Base-by-base conservation (phyloP, 1,284 basidiomycete genomes). In the Malassezia furfur region DNA sequence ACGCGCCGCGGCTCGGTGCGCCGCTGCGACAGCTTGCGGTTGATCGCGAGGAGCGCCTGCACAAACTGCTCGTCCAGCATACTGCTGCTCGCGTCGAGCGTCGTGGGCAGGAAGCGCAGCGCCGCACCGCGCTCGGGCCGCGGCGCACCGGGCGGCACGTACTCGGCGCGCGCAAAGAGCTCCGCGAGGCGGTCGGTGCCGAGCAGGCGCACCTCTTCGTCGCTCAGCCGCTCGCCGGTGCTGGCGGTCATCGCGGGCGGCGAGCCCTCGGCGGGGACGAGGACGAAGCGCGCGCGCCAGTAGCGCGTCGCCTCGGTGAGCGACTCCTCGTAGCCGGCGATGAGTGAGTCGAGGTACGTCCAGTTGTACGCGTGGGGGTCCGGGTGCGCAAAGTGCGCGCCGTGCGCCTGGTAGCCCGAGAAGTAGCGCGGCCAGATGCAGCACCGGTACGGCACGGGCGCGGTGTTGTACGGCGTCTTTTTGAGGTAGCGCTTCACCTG, bases 281-380 rank as follows among this genome's bases (percentile, higher is more conserved):
- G 83, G 22, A 96, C 81, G 70, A 96, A 94, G n/a, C 91, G 81
- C 0, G 91, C 94, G 6, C 91, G 82, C 88, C 91, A 96, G 71
- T 93, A 94, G 15, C 63, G 61, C 46, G 65, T 57, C 48, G 59
- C 66, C 47, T 70, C 72, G 40, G 59, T 69, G 45, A 75, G 70
- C 50, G 60, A 53, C 54, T 68, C 64, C 52, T 70, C 64, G 52
- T 65, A 62, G 3, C 77, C 77, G 0, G 76, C 74, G 28, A 77
- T 68, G 36, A 78, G 59, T n/a, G 74, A 68, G 57, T 78, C 77
- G 12, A 68, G 61, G 43, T 77, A 75, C 12, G 74, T 74, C 77
- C 77, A 78, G 36, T 77, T 68, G 62, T 63, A 63, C 7, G 49
- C 58, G 31, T 87, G 86, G 32, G 88, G 77, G 50, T 85, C 84